Evolutionary conservation across 768 basidiomycete genomes (phyloP).

Genomic region (Amanita phalloides): DNA sequence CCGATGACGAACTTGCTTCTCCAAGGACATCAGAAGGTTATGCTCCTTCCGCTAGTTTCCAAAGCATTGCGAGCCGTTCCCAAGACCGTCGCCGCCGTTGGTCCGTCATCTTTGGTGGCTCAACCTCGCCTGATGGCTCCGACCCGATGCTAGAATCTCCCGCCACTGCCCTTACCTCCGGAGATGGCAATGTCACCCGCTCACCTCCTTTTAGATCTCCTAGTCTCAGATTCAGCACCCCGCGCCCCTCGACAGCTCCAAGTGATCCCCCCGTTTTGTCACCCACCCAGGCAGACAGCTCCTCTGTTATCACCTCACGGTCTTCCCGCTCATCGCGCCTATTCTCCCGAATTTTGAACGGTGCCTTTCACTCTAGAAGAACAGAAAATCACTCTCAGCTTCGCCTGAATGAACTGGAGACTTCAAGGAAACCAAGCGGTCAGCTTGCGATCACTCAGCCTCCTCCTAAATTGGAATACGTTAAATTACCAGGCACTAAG

Average conservation of each 20-base stretch:
- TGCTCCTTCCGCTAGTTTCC: conserved; percentile 16
- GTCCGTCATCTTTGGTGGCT: conserved; percentile 49
- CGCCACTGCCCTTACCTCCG: conserved; percentile 16
- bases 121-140: conserved; percentile 7
- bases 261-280: conserved; percentile 13
- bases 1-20: conserved; percentile 35
- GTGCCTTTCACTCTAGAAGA: conserved; percentile 48
- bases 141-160: conserved; percentile 9
- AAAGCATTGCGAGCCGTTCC: conserved; percentile 21
- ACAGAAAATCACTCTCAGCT: conserved; percentile 41
- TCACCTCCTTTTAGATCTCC: conserved; percentile 31
- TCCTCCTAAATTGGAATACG: conserved; percentile 82
- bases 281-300: conserved; percentile 9
- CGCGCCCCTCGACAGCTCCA: conserved; percentile 17
- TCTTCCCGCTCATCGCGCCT: conserved; percentile 47
- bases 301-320: neutral
- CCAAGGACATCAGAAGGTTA: conserved; percentile 37
- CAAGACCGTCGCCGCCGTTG: conserved; percentile 51
- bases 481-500: conserved; percentile 88
- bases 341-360: conserved; percentile 59
- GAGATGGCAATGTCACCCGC: conserved; percentile 20
- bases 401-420: conserved; percentile 31
- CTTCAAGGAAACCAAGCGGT: conserved; percentile 19
- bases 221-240: conserved; percentile 19
- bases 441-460: conserved; percentile 39